These are phyloP conservation scores for Pisolithus microcarpus DNA, from an alignment of 768 basidiomycete species.

Conservation along the genomic window DNA sequence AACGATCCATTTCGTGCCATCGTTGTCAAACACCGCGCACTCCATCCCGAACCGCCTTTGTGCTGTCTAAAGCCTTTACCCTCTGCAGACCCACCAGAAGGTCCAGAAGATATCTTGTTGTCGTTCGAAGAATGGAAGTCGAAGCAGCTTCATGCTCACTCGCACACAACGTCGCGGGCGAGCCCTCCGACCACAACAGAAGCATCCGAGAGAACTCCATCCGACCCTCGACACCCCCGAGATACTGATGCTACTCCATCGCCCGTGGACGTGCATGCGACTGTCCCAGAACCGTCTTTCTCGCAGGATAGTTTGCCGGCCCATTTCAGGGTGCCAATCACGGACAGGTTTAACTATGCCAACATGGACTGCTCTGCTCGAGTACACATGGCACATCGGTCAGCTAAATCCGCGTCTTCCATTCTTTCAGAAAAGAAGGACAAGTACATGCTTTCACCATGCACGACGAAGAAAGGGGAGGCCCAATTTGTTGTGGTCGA, in stretches of 20 bases:
- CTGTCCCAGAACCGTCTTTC: constrained; percentile 11
- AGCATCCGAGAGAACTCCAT: constrained; percentile 1
- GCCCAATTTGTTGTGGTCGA: constrained; percentile 86
- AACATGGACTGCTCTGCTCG: constrained; percentile 88
- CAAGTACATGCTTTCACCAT: constrained; percentile 95
- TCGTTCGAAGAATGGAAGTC: constrained; percentile 89
- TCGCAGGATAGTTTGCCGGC: constrained; percentile 35
- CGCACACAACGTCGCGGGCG: constrained; percentile 22
- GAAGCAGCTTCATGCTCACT: constrained; percentile 44
- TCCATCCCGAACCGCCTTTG: constrained; percentile 47
- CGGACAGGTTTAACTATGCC: constrained; percentile 93
- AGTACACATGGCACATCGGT: constrained; percentile 75
- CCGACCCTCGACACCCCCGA: background rate
- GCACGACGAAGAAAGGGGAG: constrained; percentile 39
- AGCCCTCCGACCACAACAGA: constrained; percentile 9
- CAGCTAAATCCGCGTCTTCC: constrained; percentile 73
- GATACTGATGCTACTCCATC: constrained; percentile 2
- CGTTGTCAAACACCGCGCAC: constrained; percentile 36
- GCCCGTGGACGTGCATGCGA: constrained; percentile 5
- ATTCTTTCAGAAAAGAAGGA: constrained; percentile 89
- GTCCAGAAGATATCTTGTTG: constrained; percentile 55
- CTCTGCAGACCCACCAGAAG: constrained; percentile 32
- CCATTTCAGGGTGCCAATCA: constrained; percentile 66
- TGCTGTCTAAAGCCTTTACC: constrained; percentile 59
- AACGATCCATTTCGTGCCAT: constrained; percentile 62